phyloP scores from a whole-genome alignment of 139 green algal species.

The Bryopsis sp. region DNA sequence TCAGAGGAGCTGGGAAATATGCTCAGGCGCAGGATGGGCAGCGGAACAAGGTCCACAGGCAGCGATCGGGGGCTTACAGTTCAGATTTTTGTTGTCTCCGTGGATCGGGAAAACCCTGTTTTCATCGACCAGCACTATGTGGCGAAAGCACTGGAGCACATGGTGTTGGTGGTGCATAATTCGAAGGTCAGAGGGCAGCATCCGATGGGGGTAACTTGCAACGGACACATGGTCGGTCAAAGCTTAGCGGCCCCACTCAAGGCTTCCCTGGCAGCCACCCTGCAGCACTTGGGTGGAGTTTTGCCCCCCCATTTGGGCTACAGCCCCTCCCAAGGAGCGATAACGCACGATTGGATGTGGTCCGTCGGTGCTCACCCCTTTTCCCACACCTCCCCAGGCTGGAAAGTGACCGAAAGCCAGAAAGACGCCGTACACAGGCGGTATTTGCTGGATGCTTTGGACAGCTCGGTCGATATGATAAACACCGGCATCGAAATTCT shows the following conservation, averaged over 20 bases:
- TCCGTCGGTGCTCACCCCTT: conserved; percentile 37
- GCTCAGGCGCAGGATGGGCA: background rate
- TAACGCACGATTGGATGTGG: conserved; percentile 56
- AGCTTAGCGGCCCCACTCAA: conserved; percentile 31
- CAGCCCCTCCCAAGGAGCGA: conserved; percentile 19
- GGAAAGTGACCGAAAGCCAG: conserved; percentile 13
- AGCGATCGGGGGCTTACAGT: conserved; percentile 29
- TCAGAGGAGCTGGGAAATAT: background rate
- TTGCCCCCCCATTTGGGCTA: conserved; percentile 56
- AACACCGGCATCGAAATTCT: conserved; percentile 28
- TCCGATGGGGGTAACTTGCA: conserved; percentile 50
- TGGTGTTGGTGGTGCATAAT: conserved; percentile 54
- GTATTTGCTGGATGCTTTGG: conserved; percentile 43
- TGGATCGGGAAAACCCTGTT: conserved; percentile 36
- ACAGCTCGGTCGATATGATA: conserved; percentile 31
- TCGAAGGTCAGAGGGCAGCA: conserved; percentile 38
- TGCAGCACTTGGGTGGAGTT: conserved; percentile 49
- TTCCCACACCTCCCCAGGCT: conserved; percentile 36
- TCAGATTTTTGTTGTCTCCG: conserved; percentile 49
- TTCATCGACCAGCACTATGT: conserved; percentile 62
- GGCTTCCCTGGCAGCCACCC: conserved; percentile 38
- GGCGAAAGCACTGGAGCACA: conserved; percentile 46
- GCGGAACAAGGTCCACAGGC: background rate
- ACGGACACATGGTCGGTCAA: conserved; percentile 23
- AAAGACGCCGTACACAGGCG: conserved; percentile 22